These are phyloP conservation scores for Verticillium albo-atrum DNA, from an alignment of 2,329 filamentous ascomycete genomes.

Conservation along the genomic window DNA sequence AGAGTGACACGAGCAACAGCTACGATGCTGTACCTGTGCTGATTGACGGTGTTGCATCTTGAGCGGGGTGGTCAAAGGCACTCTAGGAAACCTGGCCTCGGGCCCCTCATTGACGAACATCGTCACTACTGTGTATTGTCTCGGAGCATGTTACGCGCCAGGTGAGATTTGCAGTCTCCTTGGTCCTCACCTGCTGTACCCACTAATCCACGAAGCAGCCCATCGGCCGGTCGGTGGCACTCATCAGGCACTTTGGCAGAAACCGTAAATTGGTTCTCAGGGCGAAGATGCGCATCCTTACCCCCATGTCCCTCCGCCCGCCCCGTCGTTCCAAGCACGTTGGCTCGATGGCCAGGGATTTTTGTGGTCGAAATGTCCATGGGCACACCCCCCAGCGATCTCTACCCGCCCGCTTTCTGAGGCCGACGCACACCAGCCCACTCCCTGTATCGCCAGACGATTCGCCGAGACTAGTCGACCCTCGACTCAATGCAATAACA, in stretches of 20 bases:
- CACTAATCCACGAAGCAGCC: background rate
- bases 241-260: slow-evolving; percentile 7
- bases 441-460: background rate
- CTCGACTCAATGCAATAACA: slow-evolving; percentile 5
- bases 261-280: slow-evolving; percentile 10
- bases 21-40: background rate
- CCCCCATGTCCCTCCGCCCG: slow-evolving; percentile 7
- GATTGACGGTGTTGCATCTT: background rate
- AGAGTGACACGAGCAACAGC: background rate
- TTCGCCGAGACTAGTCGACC: background rate
- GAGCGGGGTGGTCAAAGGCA: background rate
- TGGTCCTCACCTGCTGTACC: background rate
- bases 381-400: background rate
- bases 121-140: background rate
- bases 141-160: background rate
- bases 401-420: background rate
- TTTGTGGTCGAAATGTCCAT: background rate
- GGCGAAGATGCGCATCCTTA: slow-evolving; percentile 11
- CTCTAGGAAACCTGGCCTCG: background rate
- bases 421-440: background rate
- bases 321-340: background rate
- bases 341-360: background rate
- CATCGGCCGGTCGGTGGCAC: slow-evolving; percentile 3
- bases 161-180: background rate
- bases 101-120: background rate